A percentile compares a stretch with the other conserved stretches of the same genome.
Evolutionary conservation across 257 asterid species (phyloP).

Genomic region (Ajuga chamaepitys): DNA sequence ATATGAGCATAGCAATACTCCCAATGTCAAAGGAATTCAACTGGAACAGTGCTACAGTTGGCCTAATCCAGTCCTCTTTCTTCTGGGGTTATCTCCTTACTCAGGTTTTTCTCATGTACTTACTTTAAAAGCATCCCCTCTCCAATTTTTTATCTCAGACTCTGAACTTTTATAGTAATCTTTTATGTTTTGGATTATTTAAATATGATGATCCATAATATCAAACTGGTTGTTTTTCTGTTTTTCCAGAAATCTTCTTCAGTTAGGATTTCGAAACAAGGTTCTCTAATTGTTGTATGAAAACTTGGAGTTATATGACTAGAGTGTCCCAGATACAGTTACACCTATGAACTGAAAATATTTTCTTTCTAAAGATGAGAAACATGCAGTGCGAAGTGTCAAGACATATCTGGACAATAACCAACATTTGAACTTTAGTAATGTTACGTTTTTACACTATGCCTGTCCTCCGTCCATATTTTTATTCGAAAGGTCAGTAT

Average conservation of each 20-base stretch:
- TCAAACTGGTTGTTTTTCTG: background rate
- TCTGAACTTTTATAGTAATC: background rate
- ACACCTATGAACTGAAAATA: background rate
- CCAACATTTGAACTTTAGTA: background rate
- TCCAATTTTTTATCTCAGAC: background rate
- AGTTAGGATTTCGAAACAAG: background rate
- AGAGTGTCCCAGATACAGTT: background rate
- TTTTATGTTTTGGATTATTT: background rate
- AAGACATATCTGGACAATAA: background rate
- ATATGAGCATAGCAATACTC: constrained; percentile 98
- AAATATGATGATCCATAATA: background rate
- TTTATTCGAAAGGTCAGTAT: background rate
- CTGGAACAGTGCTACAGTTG: constrained; percentile 98
- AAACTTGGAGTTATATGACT: constrained; percentile 1
- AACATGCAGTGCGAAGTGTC: background rate
- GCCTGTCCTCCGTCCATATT: background rate
- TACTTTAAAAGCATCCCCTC: background rate
- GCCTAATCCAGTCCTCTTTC: constrained; percentile 94
- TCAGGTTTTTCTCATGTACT: constrained; percentile 50
- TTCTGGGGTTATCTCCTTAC: constrained; percentile 99
- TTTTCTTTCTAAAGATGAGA: background rate
- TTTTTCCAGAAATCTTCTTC: background rate
- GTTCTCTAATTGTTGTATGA: background rate
- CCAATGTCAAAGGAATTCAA: constrained; percentile 97
- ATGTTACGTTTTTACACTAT: background rate